Conservation (phyloP, 768 basidiomycete genomes). For the Porphyrellus cyaneotinctus region DNA sequence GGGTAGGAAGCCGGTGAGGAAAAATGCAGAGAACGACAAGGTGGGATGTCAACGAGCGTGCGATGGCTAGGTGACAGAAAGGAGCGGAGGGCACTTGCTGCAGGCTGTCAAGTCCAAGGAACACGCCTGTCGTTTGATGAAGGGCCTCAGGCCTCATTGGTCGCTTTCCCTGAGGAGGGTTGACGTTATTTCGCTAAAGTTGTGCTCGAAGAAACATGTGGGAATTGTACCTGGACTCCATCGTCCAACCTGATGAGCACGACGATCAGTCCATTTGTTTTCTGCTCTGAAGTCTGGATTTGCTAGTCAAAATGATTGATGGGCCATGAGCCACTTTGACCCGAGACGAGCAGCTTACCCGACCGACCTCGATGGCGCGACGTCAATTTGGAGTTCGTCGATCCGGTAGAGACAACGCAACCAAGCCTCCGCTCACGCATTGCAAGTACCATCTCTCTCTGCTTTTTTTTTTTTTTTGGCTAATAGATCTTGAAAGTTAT, state of each 20-base stretch:
- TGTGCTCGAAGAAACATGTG: neutral
- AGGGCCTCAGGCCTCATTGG: neutral
- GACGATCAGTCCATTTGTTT: neutral
- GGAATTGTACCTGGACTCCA: too few species aligned
- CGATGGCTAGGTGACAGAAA: conserved; percentile 3
- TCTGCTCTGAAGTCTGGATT: neutral
- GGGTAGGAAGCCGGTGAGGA: neutral
- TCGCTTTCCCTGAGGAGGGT: conserved; percentile 5
- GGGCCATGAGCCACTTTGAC: conserved; percentile 12
- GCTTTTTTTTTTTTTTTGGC: neutral
- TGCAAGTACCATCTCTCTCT: conserved; percentile 15
- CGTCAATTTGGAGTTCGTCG: conserved; percentile 2
- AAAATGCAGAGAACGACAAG: neutral
- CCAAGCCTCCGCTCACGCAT: conserved; percentile 22
- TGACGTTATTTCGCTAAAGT: conserved; percentile 15
- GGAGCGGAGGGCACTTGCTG: neutral
- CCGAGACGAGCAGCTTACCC: conserved; percentile 6
- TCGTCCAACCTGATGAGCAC: too few species aligned
- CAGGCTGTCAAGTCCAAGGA: conserved; percentile 7
- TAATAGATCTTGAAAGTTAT: conserved; percentile 23
- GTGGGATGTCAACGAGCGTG: neutral
- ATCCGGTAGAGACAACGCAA: neutral
- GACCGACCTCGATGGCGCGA: conserved; percentile 13
- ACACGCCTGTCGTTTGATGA: neutral
- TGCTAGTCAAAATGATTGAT: too few species aligned